These are phyloP conservation scores for Populus deltoides DNA, from an alignment of 345 rosid species.

Conservation along the genomic window DNA sequence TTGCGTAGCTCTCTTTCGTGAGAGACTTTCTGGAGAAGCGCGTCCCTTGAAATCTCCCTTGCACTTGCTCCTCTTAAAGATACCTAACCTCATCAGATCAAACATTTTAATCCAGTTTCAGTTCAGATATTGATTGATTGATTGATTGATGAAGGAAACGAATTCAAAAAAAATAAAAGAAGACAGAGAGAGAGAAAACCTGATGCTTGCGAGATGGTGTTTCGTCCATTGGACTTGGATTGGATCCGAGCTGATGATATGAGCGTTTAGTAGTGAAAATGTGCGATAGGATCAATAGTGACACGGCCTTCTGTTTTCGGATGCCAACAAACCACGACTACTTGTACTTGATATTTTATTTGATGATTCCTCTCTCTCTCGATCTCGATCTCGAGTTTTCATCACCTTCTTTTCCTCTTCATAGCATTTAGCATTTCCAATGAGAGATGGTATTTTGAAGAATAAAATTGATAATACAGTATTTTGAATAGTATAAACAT, in stretches of 20 bases:
- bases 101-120: no score
- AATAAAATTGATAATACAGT: no score
- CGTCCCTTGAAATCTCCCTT: constrained; percentile 84
- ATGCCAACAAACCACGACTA: no score
- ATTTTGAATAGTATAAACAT: no score
- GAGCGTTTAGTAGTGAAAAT: no score
- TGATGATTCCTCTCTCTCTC: no score
- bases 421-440: no score
- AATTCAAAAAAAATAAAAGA: background rate
- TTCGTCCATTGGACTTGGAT: constrained; percentile 46
- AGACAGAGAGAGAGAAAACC: constrained; percentile 31
- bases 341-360: no score
- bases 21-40: constrained; percentile 78
- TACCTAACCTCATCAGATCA: constrained; percentile 45
- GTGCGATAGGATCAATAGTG: no score
- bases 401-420: background rate
- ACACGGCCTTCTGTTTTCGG: no score
- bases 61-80: constrained; percentile 91
- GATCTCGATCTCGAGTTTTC: background rate
- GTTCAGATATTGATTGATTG: background rate
- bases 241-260: no score
- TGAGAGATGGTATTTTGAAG: no score
- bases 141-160: background rate
- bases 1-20: constrained; percentile 81
- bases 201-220: constrained; percentile 53